Evolutionary conservation across 2,329 filamentous ascomycete genomes (phyloP).

Genomic region (Stachybotrys echinatus): DNA sequence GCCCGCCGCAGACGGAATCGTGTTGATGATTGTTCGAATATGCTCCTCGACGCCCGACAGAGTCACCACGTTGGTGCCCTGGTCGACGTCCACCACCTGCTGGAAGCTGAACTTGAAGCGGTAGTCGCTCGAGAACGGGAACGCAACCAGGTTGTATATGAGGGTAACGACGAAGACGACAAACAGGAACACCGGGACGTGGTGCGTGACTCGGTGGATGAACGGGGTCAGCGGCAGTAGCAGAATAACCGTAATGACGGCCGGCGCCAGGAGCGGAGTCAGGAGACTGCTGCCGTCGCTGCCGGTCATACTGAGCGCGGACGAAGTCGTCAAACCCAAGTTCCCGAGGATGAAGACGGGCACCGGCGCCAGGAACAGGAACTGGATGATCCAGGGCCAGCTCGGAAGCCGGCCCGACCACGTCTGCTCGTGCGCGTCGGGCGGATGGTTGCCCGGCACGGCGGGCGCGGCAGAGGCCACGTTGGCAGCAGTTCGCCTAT

Average conservation of each 20-base stretch:
- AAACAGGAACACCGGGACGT: conserved; percentile 73
- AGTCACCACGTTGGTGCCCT: conserved; percentile 62
- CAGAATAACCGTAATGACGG: conserved; percentile 63
- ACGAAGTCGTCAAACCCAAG: conserved; percentile 65
- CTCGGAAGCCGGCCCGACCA: conserved; percentile 78
- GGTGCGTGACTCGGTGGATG: conserved; percentile 78
- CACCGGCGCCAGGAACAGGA: conserved; percentile 74
- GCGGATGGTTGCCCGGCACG: conserved; percentile 19
- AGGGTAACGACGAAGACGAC: conserved; percentile 68
- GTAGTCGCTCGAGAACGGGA: conserved; percentile 77
- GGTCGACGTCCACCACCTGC: conserved; percentile 74
- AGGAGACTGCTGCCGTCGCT: conserved; percentile 74
- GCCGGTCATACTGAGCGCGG: conserved; percentile 73
- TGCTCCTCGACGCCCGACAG: conserved; percentile 65
- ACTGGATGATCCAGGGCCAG: conserved; percentile 86
- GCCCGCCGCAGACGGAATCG: conserved; percentile 66
- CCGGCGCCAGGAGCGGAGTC: conserved; percentile 65
- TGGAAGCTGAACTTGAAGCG: conserved; percentile 85
- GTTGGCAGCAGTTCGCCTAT: conserved; percentile 42
- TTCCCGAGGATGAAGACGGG: conserved; percentile 73
- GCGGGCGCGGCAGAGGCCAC: conserved; percentile 11
- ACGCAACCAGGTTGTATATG: conserved; percentile 80
- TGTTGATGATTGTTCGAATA: conserved; percentile 58
- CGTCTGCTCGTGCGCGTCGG: conserved; percentile 69
- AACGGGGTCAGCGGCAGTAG: conserved; percentile 77